Base-by-base conservation (phyloP, 139 green algal genomes). In the Asterochloris sp. region DNA sequence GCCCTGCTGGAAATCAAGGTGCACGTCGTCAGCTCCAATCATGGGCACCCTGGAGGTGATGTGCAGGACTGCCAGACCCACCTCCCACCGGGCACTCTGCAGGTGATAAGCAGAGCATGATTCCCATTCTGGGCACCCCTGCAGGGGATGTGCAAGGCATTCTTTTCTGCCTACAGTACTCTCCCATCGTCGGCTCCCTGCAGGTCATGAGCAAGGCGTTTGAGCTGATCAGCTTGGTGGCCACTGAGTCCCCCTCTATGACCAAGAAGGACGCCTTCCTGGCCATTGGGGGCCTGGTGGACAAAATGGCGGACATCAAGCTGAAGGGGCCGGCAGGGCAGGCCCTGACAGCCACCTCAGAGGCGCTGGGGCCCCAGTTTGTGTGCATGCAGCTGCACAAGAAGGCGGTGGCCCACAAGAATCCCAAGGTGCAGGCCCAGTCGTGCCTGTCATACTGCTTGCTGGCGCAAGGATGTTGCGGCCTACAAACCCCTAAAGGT, bases 201-300 rank as follows among this genome's bases (percentile, higher is more conserved):
- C 85, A 95, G 91, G 93, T 96, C 14, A 85, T 98, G 88, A 86
- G 89, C 62, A 98, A 97, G 87, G 84, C 92, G 80, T 95, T 98
- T 87, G 96, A 99, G 84, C 78, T 95, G 23, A 81, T 98, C 29
- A 83, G 85, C 0, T 16, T 80, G 11, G 29, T 95, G 29, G 91
- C 90, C 14, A 83, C 69, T 13, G 67, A 79, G 11, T 86, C 80
- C 12, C 71, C 77, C 13, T 68, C 28, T 68, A 90, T 98, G 71
- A 71, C 62, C 78, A 91, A 90, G 83, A 84, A 86, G 10, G 91
- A 96, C 60, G 91, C 88, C 11, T 90, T 90, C 21, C 76, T 83
- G 2, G 90, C 92, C n/a, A 84, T 97, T n/a, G 82, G 66, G 27
- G 95, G 95, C n/a, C 74, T 95, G 24, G 88, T 88, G 17, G 91